phyloP scores from a whole-genome alignment of 73 alveolate species.

The Symbiodinium natans region DNA sequence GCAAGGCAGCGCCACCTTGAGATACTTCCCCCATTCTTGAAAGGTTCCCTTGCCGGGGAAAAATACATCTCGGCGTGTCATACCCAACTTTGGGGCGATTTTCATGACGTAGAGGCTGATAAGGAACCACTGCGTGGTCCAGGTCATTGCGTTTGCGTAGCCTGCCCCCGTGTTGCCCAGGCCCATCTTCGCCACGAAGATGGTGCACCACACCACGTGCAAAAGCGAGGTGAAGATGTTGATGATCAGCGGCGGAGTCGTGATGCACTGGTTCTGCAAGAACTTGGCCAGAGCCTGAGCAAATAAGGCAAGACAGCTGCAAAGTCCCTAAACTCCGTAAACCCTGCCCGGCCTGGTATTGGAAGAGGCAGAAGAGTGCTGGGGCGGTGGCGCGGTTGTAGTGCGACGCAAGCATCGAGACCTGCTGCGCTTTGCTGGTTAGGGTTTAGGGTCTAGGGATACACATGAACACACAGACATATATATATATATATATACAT shows the following conservation, averaged over 20 bases:
- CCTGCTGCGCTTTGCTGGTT: neutral
- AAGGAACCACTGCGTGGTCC: slow-evolving; percentile 74
- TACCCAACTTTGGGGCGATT: slow-evolving; percentile 84
- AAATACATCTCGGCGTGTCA: slow-evolving; percentile 89
- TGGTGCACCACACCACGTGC: slow-evolving; percentile 50
- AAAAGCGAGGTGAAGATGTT: slow-evolving; percentile 45
- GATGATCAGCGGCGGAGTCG: slow-evolving; percentile 85
- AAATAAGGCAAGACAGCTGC: neutral
- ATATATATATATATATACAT: too few species aligned
- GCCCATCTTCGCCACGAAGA: slow-evolving; percentile 33
- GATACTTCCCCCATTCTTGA: slow-evolving; percentile 32
- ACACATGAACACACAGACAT: neutral
- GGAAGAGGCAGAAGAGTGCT: slow-evolving; percentile 70
- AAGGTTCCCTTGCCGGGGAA: slow-evolving; percentile 78
- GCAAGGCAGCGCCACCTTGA: slow-evolving; percentile 86
- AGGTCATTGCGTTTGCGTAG: slow-evolving; percentile 64
- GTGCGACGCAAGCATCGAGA: slow-evolving; percentile 42
- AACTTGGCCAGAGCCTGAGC: slow-evolving; percentile 82
- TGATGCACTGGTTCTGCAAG: slow-evolving; percentile 75
- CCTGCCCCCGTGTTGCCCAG: slow-evolving; percentile 89
- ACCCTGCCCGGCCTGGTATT: slow-evolving; percentile 42
- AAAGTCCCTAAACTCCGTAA: neutral
- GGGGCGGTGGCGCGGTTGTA: slow-evolving; percentile 85
- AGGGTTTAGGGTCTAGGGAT: neutral
- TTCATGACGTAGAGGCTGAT: slow-evolving; percentile 29